These are phyloP conservation scores for Penicillium rolfsii DNA, from an alignment of 2,329 filamentous ascomycete genomes.

Conservation along the genomic window DNA sequence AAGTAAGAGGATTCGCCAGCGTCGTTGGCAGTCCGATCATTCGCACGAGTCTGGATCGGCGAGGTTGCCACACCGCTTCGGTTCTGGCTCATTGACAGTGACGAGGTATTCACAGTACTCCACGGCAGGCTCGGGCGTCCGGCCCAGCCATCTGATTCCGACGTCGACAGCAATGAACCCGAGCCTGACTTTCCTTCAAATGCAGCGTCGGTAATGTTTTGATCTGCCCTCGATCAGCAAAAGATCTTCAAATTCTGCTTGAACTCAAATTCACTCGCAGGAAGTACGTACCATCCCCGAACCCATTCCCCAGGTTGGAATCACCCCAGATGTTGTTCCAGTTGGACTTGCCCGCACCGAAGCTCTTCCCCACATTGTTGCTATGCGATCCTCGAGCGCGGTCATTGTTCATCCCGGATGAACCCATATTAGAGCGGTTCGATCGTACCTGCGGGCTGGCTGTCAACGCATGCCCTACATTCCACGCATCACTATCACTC, in stretches of 20 bases:
- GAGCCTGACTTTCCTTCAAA: constrained; percentile 67
- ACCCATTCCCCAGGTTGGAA: constrained; percentile 49
- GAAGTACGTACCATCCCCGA: constrained; percentile 46
- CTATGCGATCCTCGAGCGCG: constrained; percentile 43
- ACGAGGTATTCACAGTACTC: constrained; percentile 57
- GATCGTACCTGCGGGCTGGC: constrained; percentile 33
- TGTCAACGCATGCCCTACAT: constrained; percentile 16
- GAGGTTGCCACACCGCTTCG: constrained; percentile 59
- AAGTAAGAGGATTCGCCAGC: constrained; percentile 54
- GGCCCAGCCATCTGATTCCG: constrained; percentile 68
- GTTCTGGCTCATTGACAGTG: constrained; percentile 50
- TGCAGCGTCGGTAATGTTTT: constrained; percentile 33
- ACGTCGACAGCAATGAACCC: constrained; percentile 68
- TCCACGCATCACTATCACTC: constrained; percentile 23
- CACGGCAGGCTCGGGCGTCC: constrained; percentile 59
- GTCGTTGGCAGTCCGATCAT: constrained; percentile 49
- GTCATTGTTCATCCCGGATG: constrained; percentile 41
- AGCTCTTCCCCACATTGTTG: constrained; percentile 47
- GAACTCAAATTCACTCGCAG: constrained; percentile 12
- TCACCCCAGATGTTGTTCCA: constrained; percentile 60
- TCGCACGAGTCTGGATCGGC: constrained; percentile 60
- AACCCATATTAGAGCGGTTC: constrained; percentile 45
- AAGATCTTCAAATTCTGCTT: constrained; percentile 1
- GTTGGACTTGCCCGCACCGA: constrained; percentile 48
- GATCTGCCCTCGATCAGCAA: constrained; percentile 28